phyloP scores from a whole-genome alignment of 2,329 filamentous ascomycete species.

The Penicillium sp. region DNA sequence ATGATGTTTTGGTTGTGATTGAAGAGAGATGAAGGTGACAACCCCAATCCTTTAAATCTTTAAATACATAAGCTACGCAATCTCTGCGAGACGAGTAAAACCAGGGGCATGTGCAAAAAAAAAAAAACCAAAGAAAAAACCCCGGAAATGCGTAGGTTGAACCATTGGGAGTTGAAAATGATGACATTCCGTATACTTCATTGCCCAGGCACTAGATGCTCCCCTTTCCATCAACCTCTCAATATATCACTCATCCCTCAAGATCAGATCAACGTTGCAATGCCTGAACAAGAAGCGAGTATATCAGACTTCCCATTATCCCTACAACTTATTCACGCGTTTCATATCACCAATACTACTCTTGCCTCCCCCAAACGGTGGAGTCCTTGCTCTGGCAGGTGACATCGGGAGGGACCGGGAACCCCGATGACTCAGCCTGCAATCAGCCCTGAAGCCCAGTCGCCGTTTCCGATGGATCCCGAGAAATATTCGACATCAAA shows the following conservation, averaged over 20 bases:
- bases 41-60: background rate
- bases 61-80: background rate
- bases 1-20: background rate
- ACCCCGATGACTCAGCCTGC: slow-evolving; percentile 6
- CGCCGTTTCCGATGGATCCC: slow-evolving; percentile 12
- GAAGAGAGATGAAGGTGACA: background rate
- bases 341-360: background rate
- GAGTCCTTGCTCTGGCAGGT: slow-evolving; percentile 17
- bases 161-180: background rate
- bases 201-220: slow-evolving; percentile 4
- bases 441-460: background rate
- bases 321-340: background rate
- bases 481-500: slow-evolving; percentile 15
- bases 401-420: slow-evolving; percentile 28
- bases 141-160: background rate
- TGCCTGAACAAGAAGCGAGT: slow-evolving; percentile 27
- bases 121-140: slow-evolving; percentile 3
- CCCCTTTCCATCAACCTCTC: background rate
- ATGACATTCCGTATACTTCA: slow-evolving; percentile 13
- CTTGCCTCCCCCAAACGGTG: slow-evolving; percentile 9
- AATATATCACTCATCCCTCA: background rate
- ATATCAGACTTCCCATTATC: slow-evolving; percentile 32
- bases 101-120: background rate
- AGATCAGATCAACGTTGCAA: background rate
- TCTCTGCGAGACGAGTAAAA: background rate